Conservation (phyloP, 2,329 filamentous ascomycete species). For the Paecilomyces niveus region DNA sequence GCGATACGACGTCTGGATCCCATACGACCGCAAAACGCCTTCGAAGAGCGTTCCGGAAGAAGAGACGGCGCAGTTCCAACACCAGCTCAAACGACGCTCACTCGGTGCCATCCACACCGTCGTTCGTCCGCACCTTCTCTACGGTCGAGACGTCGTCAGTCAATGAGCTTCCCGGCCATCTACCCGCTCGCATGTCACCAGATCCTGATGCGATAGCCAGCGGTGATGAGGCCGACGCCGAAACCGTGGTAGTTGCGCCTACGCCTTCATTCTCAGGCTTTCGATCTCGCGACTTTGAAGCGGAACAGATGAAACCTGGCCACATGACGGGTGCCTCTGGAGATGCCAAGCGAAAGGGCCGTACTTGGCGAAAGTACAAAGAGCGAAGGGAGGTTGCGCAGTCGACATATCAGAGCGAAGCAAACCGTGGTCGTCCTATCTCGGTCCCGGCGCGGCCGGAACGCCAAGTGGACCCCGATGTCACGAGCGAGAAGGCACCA, state of each 20-base stretch:
- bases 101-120: conserved; percentile 35
- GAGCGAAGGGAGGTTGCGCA: not conserved
- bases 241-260: conserved; percentile 31
- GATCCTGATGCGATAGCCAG: conserved; percentile 30
- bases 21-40: conserved; percentile 65
- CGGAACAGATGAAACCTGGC: conserved; percentile 5
- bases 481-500: conserved; percentile 16
- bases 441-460: too few relatives aligned
- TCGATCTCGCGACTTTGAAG: conserved; percentile 42
- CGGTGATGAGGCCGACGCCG: conserved; percentile 49
- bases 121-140: conserved; percentile 28
- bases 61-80: conserved; percentile 68
- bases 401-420: not conserved
- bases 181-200: conserved; percentile 20
- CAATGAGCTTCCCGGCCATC: conserved; percentile 18
- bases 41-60: conserved; percentile 61
- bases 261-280: conserved; percentile 12
- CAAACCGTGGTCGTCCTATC: not conserved
- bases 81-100: conserved; percentile 57
- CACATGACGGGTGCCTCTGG: not conserved
- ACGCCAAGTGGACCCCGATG: not conserved
- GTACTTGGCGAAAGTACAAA: conserved; percentile 18
- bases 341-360: conserved; percentile 23
- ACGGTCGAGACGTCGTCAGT: conserved; percentile 6
- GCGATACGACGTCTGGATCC: conserved; percentile 56